These are phyloP conservation scores for Ceratocystis destructans DNA, from an alignment of 2,329 filamentous ascomycete genomes.

Conservation along the genomic window DNA sequence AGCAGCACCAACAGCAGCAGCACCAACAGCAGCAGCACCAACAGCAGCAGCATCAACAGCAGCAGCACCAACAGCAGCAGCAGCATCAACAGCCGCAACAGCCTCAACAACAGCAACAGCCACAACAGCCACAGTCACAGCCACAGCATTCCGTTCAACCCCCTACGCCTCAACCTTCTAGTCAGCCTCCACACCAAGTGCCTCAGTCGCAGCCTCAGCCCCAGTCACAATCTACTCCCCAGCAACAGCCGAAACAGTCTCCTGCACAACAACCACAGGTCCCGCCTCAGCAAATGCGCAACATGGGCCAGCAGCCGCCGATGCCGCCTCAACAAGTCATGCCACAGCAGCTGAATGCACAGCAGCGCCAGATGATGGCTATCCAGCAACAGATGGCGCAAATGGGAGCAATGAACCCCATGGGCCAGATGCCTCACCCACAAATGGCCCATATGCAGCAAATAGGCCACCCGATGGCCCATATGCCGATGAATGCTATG, in stretches of 20 bases:
- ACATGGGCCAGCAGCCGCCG: constrained; percentile 12
- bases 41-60: background rate
- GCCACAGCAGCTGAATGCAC: constrained; percentile 13
- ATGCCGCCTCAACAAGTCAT: constrained; percentile 16
- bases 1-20: accelerated
- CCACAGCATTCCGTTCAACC: background rate
- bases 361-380: constrained; percentile 18
- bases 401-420: constrained; percentile 15
- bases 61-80: constrained; percentile 8
- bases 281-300: constrained; percentile 17
- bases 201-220: background rate
- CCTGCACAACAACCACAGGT: constrained; percentile 6
- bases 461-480: constrained; percentile 15
- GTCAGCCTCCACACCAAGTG: background rate
- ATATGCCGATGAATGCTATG: constrained; percentile 19
- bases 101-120: constrained; percentile 9
- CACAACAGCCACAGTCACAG: background rate
- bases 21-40: background rate
- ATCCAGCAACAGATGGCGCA: constrained; percentile 18
- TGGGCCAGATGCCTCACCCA: constrained; percentile 16
- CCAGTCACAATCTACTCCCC: background rate
- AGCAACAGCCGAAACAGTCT: constrained; percentile 10
- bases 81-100: background rate
- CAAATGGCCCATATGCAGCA: constrained; percentile 16
- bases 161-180: constrained; percentile 1